phyloP scores from a whole-genome alignment of 2,329 filamentous ascomycete genomes.

The Cladophialophora carrionii region DNA sequence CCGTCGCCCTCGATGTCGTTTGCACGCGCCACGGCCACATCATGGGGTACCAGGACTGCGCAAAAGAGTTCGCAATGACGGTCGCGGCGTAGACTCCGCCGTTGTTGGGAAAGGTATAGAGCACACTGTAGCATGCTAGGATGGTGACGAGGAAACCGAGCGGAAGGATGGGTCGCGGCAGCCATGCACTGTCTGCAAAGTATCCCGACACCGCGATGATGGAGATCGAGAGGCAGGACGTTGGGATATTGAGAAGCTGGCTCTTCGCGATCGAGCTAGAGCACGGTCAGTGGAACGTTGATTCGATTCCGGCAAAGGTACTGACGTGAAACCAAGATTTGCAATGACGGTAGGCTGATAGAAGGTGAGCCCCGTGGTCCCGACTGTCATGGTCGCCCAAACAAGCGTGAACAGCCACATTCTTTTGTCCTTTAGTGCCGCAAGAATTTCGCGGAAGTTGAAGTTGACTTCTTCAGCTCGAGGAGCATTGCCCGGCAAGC shows the following conservation, averaged over 20 bases:
- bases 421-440: constrained; percentile 47
- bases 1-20: constrained; percentile 53
- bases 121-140: constrained; percentile 51
- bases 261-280: constrained; percentile 50
- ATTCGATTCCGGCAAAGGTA: neutral
- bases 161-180: constrained; percentile 52
- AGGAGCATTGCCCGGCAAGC: constrained; percentile 50
- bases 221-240: constrained; percentile 48
- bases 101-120: constrained; percentile 52
- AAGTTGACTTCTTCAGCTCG: constrained; percentile 48
- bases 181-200: constrained; percentile 49
- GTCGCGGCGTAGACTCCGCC: constrained; percentile 56
- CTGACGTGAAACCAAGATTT: constrained; percentile 50
- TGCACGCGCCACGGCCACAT: constrained; percentile 60
- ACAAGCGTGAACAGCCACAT: constrained; percentile 54
- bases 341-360: constrained; percentile 50
- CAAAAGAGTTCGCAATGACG: constrained; percentile 50
- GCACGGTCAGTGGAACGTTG: neutral
- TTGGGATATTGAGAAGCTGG: constrained; percentile 57
- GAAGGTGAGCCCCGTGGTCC: constrained; percentile 50
- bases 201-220: constrained; percentile 51
- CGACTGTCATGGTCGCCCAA: constrained; percentile 55
- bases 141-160: constrained; percentile 51
- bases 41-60: constrained; percentile 52
- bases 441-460: constrained; percentile 46